Base-by-base conservation (phyloP, 495 filamentous ascomycete species). In the Penicillium subrubescens region DNA sequence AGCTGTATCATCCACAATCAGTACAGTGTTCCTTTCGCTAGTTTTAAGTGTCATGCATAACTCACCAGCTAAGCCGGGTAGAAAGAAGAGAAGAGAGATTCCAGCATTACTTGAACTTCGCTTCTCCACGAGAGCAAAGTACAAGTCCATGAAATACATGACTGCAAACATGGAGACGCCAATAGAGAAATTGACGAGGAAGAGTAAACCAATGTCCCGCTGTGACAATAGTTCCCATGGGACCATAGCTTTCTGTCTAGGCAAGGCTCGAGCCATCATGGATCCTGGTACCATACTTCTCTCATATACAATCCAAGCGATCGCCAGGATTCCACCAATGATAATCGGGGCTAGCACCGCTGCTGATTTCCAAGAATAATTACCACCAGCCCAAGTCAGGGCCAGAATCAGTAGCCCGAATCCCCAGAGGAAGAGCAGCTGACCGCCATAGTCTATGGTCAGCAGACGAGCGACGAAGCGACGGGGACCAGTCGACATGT, bases 101-200 rank as follows among this genome's bases (percentile, higher is more conserved):
- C 86, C 87, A 0, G 86, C 81, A 21, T 78, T 67, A 19, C 77
- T 76, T 11, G 86, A 70, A 14, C 59, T 60, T 51, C 80, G 80
- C 27, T 73, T 76, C 67, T 82, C 70, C 1, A 87, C 86, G 10
- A 88, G 66, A 2, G 81, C 75, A 67, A 87, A 88, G 71, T 88
- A 89, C 12, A 87, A 71, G 35, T 81, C 80, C 66, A 88, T 81
- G 64, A 86, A 89, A 69, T 89, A 89, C 69, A 87, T 84, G 31
- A 87, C 79, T 14, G 79, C 76, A 66, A 80, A 83, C 67, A 82
- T 75, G 19, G 74, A 71, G 64, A 67, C 80, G 10, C 86, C 86
- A 3, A 80, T 76, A 10, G 79, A 68, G 53, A 87, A 82, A 71
- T 86, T 83, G 65, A 88, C 72, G 35, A 82, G 73, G n/a, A 82